A percentile compares a stretch with the other conserved stretches of the same genome.
phyloP scores from a whole-genome alignment of 768 basidiomycete genomes.

The Tephrocybe sp. region DNA sequence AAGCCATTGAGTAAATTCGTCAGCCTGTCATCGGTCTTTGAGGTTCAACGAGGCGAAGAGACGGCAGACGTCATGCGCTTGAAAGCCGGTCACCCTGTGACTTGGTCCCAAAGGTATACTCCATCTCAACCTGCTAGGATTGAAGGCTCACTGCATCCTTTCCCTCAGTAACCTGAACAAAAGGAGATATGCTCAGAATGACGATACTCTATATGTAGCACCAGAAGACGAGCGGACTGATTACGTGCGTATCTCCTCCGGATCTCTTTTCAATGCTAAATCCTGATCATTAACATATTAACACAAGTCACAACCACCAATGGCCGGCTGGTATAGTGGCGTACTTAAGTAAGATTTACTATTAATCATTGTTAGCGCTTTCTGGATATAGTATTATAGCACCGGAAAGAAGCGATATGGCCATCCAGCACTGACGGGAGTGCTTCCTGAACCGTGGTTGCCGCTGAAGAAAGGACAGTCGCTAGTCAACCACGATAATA shows the following conservation, averaged over 20 bases:
- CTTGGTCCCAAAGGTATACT: conserved; percentile 81
- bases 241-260: conserved; percentile 52
- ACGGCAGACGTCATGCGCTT: conserved; percentile 76
- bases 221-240: conserved; percentile 92
- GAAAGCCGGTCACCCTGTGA: conserved; percentile 83
- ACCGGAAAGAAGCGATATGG: conserved; percentile 95
- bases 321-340: conserved; percentile 93
- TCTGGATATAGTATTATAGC: conserved; percentile 37
- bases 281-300: conserved; percentile 30
- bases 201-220: conserved; percentile 93
- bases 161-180: conserved; percentile 72
- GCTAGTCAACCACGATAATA: conserved; percentile 57
- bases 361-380: neutral
- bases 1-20: conserved; percentile 78
- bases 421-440: conserved; percentile 92
- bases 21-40: conserved; percentile 81
- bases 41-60: conserved; percentile 89
- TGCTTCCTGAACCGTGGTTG: conserved; percentile 92
- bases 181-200: conserved; percentile 87
- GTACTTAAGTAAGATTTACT: conserved; percentile 72
- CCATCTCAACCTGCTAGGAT: neutral
- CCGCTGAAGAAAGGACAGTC: conserved; percentile 84
- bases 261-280: neutral
- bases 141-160: conserved; percentile 1
- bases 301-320: conserved; percentile 97